phyloP scores from a whole-genome alignment of 1,284 basidiomycete species.

The Trichosporon sp. region DNA sequence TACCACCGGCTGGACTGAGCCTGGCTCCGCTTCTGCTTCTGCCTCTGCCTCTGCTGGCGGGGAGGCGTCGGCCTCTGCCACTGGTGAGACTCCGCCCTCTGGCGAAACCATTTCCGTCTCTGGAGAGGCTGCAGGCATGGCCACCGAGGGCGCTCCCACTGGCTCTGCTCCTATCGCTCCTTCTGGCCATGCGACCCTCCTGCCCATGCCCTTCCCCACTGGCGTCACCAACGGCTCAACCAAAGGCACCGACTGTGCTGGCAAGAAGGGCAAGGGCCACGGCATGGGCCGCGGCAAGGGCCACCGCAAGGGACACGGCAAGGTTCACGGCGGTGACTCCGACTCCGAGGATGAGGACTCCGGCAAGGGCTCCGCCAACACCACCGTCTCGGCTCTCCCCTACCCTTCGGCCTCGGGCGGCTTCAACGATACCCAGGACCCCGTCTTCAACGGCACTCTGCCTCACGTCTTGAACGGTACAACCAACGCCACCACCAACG shows the following conservation, averaged over 20 bases:
- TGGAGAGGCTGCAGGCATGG: no score
- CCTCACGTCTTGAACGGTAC: background rate
- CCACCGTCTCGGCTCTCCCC: no score
- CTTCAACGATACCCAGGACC: background rate
- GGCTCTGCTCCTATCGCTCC: no score
- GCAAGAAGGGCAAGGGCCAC: slow-evolving; percentile 6
- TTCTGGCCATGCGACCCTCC: no score
- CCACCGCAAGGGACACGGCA: background rate
- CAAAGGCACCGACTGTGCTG: background rate
- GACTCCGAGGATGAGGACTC: no score
- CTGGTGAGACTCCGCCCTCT: no score
- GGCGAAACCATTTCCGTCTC: no score
- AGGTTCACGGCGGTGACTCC: no score
- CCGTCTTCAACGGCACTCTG: background rate
- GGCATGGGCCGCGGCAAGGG: background rate
- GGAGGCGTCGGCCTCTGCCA: background rate
- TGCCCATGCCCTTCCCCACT: no score
- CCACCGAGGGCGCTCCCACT: no score
- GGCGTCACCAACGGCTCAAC: background rate
- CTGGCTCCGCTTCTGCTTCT: background rate
- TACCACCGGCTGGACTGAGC: background rate
- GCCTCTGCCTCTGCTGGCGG: background rate
- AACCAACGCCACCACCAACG: background rate
- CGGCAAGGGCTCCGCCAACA: no score
- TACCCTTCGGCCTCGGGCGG: no score